Evolutionary conservation across 2,329 filamentous ascomycete genomes (phyloP), one percentile per base, ranked within the genome.

Genomic region (Podosphaera leucotricha): DNA sequence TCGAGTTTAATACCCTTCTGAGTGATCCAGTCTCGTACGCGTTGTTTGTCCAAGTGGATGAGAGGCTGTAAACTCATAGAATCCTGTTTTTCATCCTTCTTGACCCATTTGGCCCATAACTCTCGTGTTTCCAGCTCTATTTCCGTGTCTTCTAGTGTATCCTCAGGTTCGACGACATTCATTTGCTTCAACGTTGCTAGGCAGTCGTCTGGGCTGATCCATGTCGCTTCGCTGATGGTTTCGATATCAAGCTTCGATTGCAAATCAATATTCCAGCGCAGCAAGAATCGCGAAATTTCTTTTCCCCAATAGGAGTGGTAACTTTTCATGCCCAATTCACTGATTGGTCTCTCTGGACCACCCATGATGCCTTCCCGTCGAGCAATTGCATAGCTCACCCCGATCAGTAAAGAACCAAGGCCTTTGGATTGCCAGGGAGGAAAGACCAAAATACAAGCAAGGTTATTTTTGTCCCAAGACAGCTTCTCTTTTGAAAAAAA

Each of bases 401-500:
- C 85, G 75, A 98, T 95, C 26, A 98, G 68, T 43, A 95, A 64
- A 43, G 83, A 76, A 0, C 90, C 90, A 0, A 95, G 70, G 1
- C 87, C 85, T 51, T 84, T 85, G 49, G 80, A 77, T 61, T 95
- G 87, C 75, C 87, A 95, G 0, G 90, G 90, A 1, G 90, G 90
- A 56, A 95, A 95, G 15, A 95, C 72, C 6, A 95, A 68, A 53
- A 98, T 98, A 58, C 90, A 98, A 1, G 90, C 90, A 4, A 98
- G 70, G 52, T 95, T 98, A 61, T 98, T 95, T 55, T 87, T 86
- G 56, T 98, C 90, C 87, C 90, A 98, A 2, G 84, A 93, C 67
- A 94, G 80, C 60, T 95, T 95, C 61, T 98, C 90, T 59, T 98
- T 95, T 50, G 82, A 92, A 65, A 95, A 98, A 68, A 95, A 95